Conservation (phyloP, 768 basidiomycete genomes). For the Leccinum subtestaceum region DNA sequence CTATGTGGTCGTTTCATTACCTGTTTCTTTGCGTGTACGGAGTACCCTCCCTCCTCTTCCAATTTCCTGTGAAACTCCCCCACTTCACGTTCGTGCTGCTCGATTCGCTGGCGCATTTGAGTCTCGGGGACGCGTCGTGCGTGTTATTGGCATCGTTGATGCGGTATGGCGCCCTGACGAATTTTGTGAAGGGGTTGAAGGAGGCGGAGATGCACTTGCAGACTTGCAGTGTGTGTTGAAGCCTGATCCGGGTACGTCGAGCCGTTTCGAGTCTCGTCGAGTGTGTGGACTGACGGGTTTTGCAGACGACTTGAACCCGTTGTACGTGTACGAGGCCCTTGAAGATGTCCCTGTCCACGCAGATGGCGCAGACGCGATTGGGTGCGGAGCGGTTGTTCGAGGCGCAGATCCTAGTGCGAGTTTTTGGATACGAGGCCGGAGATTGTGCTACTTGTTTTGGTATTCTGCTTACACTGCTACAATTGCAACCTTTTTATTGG, state of each 20-base stretch:
- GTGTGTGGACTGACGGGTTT: neutral
- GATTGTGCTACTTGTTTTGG: too few species aligned
- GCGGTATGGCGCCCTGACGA: slow-evolving; percentile 73
- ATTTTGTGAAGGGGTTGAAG: slow-evolving; percentile 81
- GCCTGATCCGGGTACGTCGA: slow-evolving; percentile 79
- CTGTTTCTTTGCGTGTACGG: too few species aligned
- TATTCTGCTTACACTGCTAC: too few species aligned
- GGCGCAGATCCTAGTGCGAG: slow-evolving; percentile 79
- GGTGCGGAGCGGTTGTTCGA: slow-evolving; percentile 83
- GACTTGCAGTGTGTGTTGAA: slow-evolving; percentile 72
- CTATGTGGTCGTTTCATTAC: too few species aligned
- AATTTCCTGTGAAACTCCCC: too few species aligned
- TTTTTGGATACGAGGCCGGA: slow-evolving; percentile 67
- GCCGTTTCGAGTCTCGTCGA: slow-evolving; percentile 1
- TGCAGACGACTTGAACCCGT: slow-evolving; percentile 80
- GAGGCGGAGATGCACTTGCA: slow-evolving; percentile 58
- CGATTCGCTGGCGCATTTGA: slow-evolving; percentile 75
- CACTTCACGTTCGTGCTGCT: slow-evolving; percentile 70
- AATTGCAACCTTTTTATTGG: too few species aligned
- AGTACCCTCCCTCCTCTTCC: too few species aligned
- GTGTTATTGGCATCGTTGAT: slow-evolving; percentile 55
- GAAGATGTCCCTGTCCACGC: slow-evolving; percentile 85
- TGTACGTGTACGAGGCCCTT: slow-evolving; percentile 87
- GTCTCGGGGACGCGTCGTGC: slow-evolving; percentile 66
- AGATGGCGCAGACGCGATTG: slow-evolving; percentile 75